Evolutionary conservation across 208 protist species (phyloP).

Genomic region (Angomonas ambiguus): DNA sequence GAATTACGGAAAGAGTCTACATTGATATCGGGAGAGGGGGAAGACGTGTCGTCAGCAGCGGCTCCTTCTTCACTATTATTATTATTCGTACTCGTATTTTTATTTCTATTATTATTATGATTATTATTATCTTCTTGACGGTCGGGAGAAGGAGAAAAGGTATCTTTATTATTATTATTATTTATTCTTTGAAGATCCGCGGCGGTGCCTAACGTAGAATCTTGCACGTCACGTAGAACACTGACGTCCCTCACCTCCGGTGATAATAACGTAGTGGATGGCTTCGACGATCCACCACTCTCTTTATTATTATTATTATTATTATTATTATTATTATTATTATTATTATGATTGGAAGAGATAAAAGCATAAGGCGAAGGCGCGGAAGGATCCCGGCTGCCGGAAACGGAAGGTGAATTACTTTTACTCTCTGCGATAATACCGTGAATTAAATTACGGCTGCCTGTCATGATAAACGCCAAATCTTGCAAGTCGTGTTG

Average conservation of each 20-base stretch:
- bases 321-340: not conserved
- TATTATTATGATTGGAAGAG: too few relatives aligned
- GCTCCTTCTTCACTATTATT: not conserved
- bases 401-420: not conserved
- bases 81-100: too few relatives aligned
- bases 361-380: not conserved
- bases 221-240: constrained; percentile 13
- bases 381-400: not conserved
- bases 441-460: not conserved
- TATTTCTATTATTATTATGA: not conserved
- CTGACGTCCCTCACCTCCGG: constrained; percentile 8
- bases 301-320: constrained; percentile 1
- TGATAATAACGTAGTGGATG: too few relatives aligned
- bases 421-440: constrained; percentile 1
- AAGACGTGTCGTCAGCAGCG: not conserved
- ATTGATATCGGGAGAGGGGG: too few relatives aligned
- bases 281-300: not conserved
- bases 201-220: not conserved
- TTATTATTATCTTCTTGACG: not conserved
- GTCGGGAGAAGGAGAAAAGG: not conserved
- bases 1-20: too few relatives aligned
- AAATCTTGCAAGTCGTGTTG: constrained; percentile 14
- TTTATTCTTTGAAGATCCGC: not conserved
- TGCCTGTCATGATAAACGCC: constrained; percentile 19
- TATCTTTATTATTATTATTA: not conserved